A percentile compares a stretch with the other conserved stretches of the same genome.
phyloP scores from a whole-genome alignment of 352 stramenopile genomes.

The Globisporangium cystogenes region DNA sequence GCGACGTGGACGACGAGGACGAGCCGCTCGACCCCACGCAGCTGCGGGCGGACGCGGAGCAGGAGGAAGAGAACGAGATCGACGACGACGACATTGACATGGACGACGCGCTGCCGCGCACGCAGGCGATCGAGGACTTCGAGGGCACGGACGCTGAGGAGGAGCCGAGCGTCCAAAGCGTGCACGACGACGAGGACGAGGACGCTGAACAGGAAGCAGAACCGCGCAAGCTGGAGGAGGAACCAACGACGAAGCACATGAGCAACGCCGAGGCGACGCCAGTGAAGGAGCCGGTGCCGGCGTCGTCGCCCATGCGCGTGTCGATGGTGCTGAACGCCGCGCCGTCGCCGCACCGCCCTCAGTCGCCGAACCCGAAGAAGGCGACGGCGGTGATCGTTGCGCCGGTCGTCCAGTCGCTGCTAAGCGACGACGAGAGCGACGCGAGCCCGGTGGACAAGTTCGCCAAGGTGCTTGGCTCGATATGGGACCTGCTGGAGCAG shows the following conservation, averaged over 20 bases:
- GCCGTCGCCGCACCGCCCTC: background rate
- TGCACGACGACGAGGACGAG: background rate
- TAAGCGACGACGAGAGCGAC: slow-evolving; percentile 6
- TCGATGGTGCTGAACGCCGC: background rate
- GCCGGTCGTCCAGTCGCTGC: background rate
- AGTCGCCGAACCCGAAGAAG: background rate
- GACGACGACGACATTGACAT: slow-evolving; percentile 10
- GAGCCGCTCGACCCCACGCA: background rate
- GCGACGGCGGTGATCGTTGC: background rate
- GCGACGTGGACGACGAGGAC: slow-evolving; percentile 6
- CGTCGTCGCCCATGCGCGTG: background rate
- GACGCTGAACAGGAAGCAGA: too few species aligned
- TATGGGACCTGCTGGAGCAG: slow-evolving; percentile 44
- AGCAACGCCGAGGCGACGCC: background rate
- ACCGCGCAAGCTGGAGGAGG: too few species aligned
- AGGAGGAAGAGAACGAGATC: slow-evolving; percentile 20
- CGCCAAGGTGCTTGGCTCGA: slow-evolving; percentile 26
- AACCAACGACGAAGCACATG: too few species aligned
- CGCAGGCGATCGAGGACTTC: slow-evolving; percentile 10
- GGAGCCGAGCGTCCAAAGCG: slow-evolving; percentile 2
- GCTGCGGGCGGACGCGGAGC: slow-evolving; percentile 11
- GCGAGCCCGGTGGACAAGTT: slow-evolving; percentile 35
- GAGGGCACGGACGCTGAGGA: slow-evolving; percentile 8
- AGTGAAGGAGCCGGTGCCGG: background rate
- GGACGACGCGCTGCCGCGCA: background rate